phyloP scores from a whole-genome alignment of 495 filamentous ascomycete species.

The Lophiostoma macrostomum region DNA sequence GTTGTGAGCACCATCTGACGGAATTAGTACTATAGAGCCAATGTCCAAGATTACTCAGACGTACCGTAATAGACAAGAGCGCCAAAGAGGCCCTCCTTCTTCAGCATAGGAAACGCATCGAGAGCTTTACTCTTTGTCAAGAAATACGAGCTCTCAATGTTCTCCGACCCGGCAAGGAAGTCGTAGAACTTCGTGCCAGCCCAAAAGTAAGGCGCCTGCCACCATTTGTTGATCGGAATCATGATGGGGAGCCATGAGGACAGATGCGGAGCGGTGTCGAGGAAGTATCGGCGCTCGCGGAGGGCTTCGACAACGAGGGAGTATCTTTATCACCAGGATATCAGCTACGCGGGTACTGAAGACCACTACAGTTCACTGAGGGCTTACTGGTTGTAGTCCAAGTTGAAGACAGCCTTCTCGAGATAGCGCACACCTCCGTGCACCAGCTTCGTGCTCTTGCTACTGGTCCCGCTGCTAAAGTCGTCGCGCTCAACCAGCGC shows the following conservation, averaged over 20 bases:
- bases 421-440: constrained; percentile 95
- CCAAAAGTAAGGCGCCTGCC: constrained; percentile 98
- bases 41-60: constrained; percentile 12
- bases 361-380: too few species aligned
- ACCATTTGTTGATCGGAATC: constrained; percentile 94
- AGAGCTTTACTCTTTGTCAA: constrained; percentile 90
- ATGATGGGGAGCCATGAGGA: constrained; percentile 96
- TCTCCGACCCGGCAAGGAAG: constrained; percentile 89
- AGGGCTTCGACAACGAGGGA: constrained; percentile 90
- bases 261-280: constrained; percentile 93
- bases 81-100: constrained; percentile 77
- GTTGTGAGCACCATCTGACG: constrained; percentile 86
- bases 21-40: constrained; percentile 23
- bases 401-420: constrained; percentile 94
- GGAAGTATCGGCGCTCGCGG: constrained; percentile 90
- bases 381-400: constrained; percentile 82
- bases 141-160: constrained; percentile 97
- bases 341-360: too few species aligned
- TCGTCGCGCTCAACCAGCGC: constrained; percentile 94
- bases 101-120: constrained; percentile 97
- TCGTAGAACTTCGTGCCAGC: constrained; percentile 94
- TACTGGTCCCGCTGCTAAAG: constrained; percentile 89
- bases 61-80: constrained; percentile 92
- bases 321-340: constrained; percentile 64
- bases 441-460: constrained; percentile 95